These are phyloP conservation scores for Cadophora luteo-olivacea DNA, from an alignment of 2,329 filamentous ascomycete genomes.

Conservation along the genomic window DNA sequence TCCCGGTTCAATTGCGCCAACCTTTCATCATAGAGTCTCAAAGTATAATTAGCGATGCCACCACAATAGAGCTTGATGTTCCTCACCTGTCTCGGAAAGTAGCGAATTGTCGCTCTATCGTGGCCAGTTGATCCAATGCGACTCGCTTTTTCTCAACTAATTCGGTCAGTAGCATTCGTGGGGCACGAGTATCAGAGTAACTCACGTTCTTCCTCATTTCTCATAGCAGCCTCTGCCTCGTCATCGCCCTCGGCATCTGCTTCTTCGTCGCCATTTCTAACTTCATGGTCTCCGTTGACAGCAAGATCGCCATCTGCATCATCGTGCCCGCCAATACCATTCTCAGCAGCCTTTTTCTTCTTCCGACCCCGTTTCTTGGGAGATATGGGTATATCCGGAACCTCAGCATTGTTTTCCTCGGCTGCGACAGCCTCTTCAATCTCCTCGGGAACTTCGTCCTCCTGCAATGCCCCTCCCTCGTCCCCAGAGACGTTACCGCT, in stretches of 20 bases:
- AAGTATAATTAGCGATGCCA: slow-evolving; percentile 34
- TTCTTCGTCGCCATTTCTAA: slow-evolving; percentile 56
- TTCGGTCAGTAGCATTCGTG: slow-evolving; percentile 42
- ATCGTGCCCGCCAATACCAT: slow-evolving; percentile 36
- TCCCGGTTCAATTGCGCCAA: slow-evolving; percentile 80
- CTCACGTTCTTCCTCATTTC: slow-evolving; percentile 71
- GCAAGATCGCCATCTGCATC: slow-evolving; percentile 37
- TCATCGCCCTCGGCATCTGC: slow-evolving; percentile 63
- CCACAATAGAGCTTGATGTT: neutral
- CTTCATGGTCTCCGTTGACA: slow-evolving; percentile 41
- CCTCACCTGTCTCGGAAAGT: slow-evolving; percentile 79
- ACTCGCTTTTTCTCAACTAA: slow-evolving; percentile 78
- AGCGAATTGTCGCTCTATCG: slow-evolving; percentile 88
- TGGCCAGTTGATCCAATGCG: slow-evolving; percentile 79
- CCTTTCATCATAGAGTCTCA: slow-evolving; percentile 85
- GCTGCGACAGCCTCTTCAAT: slow-evolving; percentile 49
- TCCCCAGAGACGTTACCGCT: slow-evolving; percentile 43
- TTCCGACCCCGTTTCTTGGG: slow-evolving; percentile 45
- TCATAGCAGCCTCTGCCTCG: slow-evolving; percentile 63
- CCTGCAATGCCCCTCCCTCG: slow-evolving; percentile 50
- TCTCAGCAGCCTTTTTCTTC: slow-evolving; percentile 45
- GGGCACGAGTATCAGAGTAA: slow-evolving; percentile 6
- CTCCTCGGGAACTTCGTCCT: slow-evolving; percentile 54
- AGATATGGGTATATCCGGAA: slow-evolving; percentile 35
- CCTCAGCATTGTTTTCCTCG: slow-evolving; percentile 47